These are phyloP conservation scores for Aspergillus fructus DNA, from an alignment of 2,329 filamentous ascomycete species.

Conservation along the genomic window DNA sequence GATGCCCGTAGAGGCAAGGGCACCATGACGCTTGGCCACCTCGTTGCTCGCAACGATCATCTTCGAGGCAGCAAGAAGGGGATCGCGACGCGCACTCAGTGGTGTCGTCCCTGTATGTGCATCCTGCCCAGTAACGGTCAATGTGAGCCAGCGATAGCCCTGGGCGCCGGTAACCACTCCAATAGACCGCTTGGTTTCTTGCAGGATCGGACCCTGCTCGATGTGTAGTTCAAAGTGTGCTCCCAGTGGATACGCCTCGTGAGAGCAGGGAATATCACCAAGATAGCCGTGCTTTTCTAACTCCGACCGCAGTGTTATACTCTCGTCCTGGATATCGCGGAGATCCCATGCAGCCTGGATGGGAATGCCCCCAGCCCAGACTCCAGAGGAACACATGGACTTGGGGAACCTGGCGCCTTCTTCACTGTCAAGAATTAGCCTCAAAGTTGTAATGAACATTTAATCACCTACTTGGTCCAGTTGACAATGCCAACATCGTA, in stretches of 20 bases:
- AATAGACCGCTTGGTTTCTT: slow-evolving; percentile 59
- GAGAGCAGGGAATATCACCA: slow-evolving; percentile 54
- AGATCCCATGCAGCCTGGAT: slow-evolving; percentile 60
- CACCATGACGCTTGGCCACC: slow-evolving; percentile 56
- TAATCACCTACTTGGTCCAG: slow-evolving; percentile 44
- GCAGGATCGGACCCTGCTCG: slow-evolving; percentile 72
- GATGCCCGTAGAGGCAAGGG: slow-evolving; percentile 66
- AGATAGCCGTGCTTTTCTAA: slow-evolving; percentile 68
- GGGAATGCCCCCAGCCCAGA: slow-evolving; percentile 67
- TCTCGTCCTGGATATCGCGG: slow-evolving; percentile 56
- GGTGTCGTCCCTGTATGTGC: slow-evolving; percentile 71
- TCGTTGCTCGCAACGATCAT: slow-evolving; percentile 64
- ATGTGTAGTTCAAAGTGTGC: slow-evolving; percentile 82
- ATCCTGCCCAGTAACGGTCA: slow-evolving; percentile 64
- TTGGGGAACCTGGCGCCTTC: slow-evolving; percentile 75
- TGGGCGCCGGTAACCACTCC: slow-evolving; percentile 68
- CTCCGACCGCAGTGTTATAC: slow-evolving; percentile 60
- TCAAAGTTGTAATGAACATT: too few species aligned
- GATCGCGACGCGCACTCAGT: slow-evolving; percentile 60
- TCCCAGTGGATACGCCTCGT: slow-evolving; percentile 60
- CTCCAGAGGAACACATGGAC: slow-evolving; percentile 70
- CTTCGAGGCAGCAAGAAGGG: slow-evolving; percentile 62
- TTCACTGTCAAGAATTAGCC: slow-evolving; percentile 51
- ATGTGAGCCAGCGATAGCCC: slow-evolving; percentile 67
- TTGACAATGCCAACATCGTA: slow-evolving; percentile 70